phyloP scores from a whole-genome alignment of 495 filamentous ascomycete species.

The Pyronema domesticum region DNA sequence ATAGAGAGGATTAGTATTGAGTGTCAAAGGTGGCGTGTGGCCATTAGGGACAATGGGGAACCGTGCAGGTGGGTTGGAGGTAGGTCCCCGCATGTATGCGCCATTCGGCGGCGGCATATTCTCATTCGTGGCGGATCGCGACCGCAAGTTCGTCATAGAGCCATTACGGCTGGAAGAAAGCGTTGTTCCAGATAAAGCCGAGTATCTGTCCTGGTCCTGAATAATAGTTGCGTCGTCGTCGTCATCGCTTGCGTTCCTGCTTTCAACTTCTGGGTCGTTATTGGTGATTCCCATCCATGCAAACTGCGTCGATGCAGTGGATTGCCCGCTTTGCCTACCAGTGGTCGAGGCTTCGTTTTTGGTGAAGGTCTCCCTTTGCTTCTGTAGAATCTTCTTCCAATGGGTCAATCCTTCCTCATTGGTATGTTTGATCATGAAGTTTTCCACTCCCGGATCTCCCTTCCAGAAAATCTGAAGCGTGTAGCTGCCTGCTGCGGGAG shows the following conservation, averaged over 20 bases:
- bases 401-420: conserved; percentile 85
- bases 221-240: conserved; percentile 39
- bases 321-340: conserved; percentile 25
- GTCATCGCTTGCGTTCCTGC: conserved; percentile 32
- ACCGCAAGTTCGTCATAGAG: conserved; percentile 60
- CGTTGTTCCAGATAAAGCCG: conserved; percentile 9
- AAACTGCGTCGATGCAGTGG: conserved; percentile 56
- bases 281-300: conserved; percentile 42
- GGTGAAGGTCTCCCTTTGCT: conserved; percentile 30
- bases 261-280: conserved; percentile 10
- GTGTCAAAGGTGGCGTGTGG: conserved; percentile 38
- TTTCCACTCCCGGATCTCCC: conserved; percentile 87
- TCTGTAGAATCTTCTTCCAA: conserved; percentile 51
- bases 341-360: conserved; percentile 32
- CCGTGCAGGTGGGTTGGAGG: conserved; percentile 43
- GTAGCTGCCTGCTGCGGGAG: conserved; percentile 47
- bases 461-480: conserved; percentile 98
- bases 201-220: background rate
- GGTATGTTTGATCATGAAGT: conserved; percentile 79
- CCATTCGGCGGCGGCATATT: conserved; percentile 32
- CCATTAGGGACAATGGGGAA: conserved; percentile 41
- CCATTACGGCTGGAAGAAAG: conserved; percentile 50
- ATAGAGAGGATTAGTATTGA: conserved; percentile 49
- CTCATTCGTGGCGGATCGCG: conserved; percentile 61
- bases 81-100: conserved; percentile 6